A percentile compares a stretch with the other conserved stretches of the same genome.
Conservation (phyloP, 257 asterid species). For the Salvia rosmarinus region DNA sequence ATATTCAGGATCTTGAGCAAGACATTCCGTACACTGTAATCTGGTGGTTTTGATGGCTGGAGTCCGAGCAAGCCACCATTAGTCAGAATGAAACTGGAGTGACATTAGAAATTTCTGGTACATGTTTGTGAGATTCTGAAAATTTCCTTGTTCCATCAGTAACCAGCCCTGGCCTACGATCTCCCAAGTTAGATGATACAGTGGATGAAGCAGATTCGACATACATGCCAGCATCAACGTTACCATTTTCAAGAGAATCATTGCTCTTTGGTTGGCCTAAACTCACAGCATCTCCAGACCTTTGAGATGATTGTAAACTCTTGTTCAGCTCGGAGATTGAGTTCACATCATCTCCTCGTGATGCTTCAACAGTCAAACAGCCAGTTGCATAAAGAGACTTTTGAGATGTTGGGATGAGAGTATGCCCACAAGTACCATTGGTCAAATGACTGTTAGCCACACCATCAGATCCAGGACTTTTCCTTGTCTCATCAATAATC, state of each 20-base stretch:
- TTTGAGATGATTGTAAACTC: slow-evolving; percentile 48
- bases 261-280: slow-evolving; percentile 36
- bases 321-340: slow-evolving; percentile 37
- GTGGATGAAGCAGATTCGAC: slow-evolving; percentile 46
- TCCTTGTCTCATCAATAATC: slow-evolving; percentile 38
- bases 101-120: slow-evolving; percentile 53
- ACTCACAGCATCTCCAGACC: slow-evolving; percentile 37
- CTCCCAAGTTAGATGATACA: slow-evolving; percentile 39
- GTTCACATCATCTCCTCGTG: slow-evolving; percentile 29
- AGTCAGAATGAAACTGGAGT: slow-evolving; percentile 74
- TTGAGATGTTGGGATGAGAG: slow-evolving; percentile 36
- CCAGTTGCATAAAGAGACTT: slow-evolving; percentile 32
- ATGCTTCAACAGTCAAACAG: slow-evolving; percentile 18
- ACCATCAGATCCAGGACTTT: slow-evolving; percentile 36
- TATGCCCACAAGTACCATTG: slow-evolving; percentile 30
- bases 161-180: slow-evolving; percentile 32
- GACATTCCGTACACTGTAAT: slow-evolving; percentile 47
- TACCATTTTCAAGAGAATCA: slow-evolving; percentile 42
- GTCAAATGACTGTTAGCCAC: slow-evolving; percentile 27
- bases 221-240: slow-evolving; percentile 36
- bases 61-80: slow-evolving; percentile 97
- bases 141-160: slow-evolving; percentile 39
- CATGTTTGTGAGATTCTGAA: slow-evolving; percentile 51
- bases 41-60: slow-evolving; percentile 97
- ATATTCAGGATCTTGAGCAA: slow-evolving; percentile 39